Base-by-base conservation (phyloP, 2,329 filamentous ascomycete species). In the Penicillium janthinellum region DNA sequence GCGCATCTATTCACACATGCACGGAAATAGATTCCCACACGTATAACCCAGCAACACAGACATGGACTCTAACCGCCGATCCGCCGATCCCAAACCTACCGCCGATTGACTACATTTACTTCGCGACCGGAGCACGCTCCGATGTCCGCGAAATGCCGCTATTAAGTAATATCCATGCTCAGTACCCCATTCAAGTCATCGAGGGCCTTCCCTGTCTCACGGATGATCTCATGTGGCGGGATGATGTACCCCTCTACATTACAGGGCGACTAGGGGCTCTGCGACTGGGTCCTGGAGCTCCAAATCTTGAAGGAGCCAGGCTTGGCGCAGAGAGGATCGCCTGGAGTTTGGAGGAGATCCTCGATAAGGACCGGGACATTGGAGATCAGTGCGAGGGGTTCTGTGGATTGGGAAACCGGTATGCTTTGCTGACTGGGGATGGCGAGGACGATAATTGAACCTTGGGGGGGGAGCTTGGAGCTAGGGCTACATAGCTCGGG, bases 171-270 rank as follows among this genome's bases (percentile, higher is more conserved):
- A 84, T 94, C 70, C 74, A 84, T 8, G 63, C 77, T 3, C 81
- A 86, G 17, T 80, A 88, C 61, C 89, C 89, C 0, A 82, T 94
- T 37, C 75, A 85, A 15, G 82, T 79, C 0, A 81, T 85, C 25
- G 86, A 86, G 4, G 90, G 90, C 0, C 77, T 92, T 20, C 90
- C 91, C 0, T 90, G 88, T 64, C 74, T 94, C 54, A 93, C 84
- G 2, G 85, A 93, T 44, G 90, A 94, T 67, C 78, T 94, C 61
- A 89, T 88, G 82, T 94, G 90, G 90, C 81, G 81, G 39, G 80
- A 87, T 0, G 85, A 86, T n/a, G 84, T 94, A 0, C 90, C 90
- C 1, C 74, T 92, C 1, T 93, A 92, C 69, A 75, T 90, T 59
- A 87, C 88, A 0, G 90, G 89, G 1, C 81, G 86, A 54, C 76